A percentile compares a stretch with the other conserved stretches of the same genome.
These are phyloP conservation scores for Aurinia saxatilis DNA, from an alignment of 345 rosid species.

Conservation along the genomic window DNA sequence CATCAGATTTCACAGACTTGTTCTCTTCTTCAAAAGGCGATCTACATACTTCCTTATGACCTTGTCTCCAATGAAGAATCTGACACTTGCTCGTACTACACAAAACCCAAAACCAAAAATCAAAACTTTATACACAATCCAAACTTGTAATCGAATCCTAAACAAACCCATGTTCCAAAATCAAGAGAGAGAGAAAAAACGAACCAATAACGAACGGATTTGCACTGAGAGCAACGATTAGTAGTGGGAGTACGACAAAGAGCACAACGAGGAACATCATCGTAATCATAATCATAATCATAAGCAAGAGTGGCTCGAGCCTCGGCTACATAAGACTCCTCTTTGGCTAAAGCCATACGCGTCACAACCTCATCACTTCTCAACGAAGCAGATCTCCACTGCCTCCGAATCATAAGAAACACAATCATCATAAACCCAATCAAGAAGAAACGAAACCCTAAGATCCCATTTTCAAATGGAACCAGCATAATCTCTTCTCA, in stretches of 20 bases:
- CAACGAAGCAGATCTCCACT: conserved; percentile 41
- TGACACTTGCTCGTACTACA: conserved; percentile 62
- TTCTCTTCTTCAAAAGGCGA: conserved; percentile 10
- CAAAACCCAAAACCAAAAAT: not conserved
- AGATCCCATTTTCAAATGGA: conserved; percentile 21
- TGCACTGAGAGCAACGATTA: conserved; percentile 56
- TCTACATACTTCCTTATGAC: conserved; percentile 49
- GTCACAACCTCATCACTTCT: conserved; percentile 45
- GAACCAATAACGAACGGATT: conserved; percentile 65
- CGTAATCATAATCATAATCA: not conserved
- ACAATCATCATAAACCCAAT: conserved; percentile 21
- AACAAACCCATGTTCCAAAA: too few relatives aligned
- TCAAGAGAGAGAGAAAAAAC: too few relatives aligned
- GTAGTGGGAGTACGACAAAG: conserved; percentile 48
- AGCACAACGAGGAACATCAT: conserved; percentile 34
- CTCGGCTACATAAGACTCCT: conserved; percentile 36
- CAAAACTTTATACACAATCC: not conserved
- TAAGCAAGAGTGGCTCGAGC: conserved; percentile 10
- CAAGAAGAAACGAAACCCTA: conserved; percentile 42
- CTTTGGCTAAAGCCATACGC: conserved; percentile 40
- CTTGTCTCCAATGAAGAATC: conserved; percentile 58
- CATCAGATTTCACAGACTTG: not conserved
- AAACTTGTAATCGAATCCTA: not conserved
- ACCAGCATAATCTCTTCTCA: conserved; percentile 1
- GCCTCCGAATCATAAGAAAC: conserved; percentile 36